Evolutionary conservation across 768 basidiomycete species (phyloP).

Genomic region (Infundibulicybe gibba): DNA sequence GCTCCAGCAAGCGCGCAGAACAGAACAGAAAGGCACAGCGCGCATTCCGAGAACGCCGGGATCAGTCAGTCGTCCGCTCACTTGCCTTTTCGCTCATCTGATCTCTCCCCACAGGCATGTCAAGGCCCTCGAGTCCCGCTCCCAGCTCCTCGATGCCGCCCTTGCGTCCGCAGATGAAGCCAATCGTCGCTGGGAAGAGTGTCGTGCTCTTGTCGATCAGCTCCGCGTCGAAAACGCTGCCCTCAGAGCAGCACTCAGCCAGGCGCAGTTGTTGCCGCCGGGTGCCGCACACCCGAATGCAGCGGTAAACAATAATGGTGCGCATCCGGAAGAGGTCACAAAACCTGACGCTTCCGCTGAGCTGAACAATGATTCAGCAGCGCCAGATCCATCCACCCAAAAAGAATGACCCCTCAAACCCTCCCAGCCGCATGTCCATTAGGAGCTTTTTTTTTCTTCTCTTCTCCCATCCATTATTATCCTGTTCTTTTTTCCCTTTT

Average conservation of each 20-base stretch:
- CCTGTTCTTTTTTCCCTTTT: too few species aligned
- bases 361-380: slow-evolving; percentile 22
- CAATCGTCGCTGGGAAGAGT: slow-evolving; percentile 87
- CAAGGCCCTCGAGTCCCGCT: slow-evolving; percentile 82
- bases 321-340: slow-evolving; percentile 24
- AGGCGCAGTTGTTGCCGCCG: slow-evolving; percentile 37
- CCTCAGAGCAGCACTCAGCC: slow-evolving; percentile 64
- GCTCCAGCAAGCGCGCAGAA: slow-evolving; percentile 84
- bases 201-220: slow-evolving; percentile 85
- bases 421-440: too few species aligned
- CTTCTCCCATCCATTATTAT: too few species aligned
- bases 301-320: slow-evolving; percentile 16
- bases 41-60: slow-evolving; percentile 85
- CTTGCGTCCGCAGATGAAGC: slow-evolving; percentile 86
- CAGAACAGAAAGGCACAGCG: slow-evolving; percentile 95
- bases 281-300: slow-evolving; percentile 4
- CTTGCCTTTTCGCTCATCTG: slow-evolving; percentile 8
- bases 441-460: too few species aligned
- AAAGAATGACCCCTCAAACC: slow-evolving; percentile 10
- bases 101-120: slow-evolving; percentile 56
- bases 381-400: slow-evolving; percentile 9
- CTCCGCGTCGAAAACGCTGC: slow-evolving; percentile 82
- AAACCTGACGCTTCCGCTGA: slow-evolving; percentile 20
- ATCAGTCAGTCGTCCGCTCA: slow-evolving; percentile 58
- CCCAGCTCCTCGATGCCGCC: slow-evolving; percentile 81